Percentiles rank a stretch among this genome's conserved stretches.
Evolutionary conservation across 208 protist species (phyloP).

Genomic region (Acanthamoeba triangularis): DNA sequence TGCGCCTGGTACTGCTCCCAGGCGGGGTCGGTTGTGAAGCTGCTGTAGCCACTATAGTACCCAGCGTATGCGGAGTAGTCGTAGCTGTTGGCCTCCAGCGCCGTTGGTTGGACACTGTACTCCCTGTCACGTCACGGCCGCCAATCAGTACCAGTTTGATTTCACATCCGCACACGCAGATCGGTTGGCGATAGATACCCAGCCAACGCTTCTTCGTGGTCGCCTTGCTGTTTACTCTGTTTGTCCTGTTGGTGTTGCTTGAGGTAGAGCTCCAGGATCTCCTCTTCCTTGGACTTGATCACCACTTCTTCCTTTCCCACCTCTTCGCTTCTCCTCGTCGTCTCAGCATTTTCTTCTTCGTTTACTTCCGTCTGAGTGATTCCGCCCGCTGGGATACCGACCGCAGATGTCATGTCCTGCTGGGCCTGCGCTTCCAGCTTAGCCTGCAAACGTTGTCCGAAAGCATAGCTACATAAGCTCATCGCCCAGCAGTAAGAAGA

Average conservation of each 20-base stretch:
- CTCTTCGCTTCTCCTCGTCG: not conserved
- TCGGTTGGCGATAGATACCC: not conserved
- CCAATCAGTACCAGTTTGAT: not conserved
- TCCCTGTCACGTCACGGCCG: not conserved
- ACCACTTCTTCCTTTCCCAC: not conserved
- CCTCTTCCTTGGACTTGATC: slow-evolving; percentile 24
- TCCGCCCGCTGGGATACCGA: not conserved
- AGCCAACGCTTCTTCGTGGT: not conserved
- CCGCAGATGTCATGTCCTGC: not conserved
- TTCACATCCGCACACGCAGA: no score
- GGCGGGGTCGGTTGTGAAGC: not conserved
- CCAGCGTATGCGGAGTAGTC: not conserved
- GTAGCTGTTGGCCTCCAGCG: not conserved
- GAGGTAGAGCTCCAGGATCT: slow-evolving; percentile 43
- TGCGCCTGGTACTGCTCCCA: slow-evolving; percentile 49
- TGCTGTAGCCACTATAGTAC: not conserved
- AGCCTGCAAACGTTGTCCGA: not conserved
- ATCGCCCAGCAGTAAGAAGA: not conserved
- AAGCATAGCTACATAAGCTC: not conserved
- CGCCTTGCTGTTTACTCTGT: no score
- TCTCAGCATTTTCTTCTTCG: not conserved
- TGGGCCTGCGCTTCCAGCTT: not conserved
- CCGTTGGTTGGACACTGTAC: not conserved
- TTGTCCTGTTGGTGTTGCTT: slow-evolving; percentile 57
- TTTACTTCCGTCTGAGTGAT: not conserved